Conservation (phyloP, 768 basidiomycete species). For the Vararia minispora region DNA sequence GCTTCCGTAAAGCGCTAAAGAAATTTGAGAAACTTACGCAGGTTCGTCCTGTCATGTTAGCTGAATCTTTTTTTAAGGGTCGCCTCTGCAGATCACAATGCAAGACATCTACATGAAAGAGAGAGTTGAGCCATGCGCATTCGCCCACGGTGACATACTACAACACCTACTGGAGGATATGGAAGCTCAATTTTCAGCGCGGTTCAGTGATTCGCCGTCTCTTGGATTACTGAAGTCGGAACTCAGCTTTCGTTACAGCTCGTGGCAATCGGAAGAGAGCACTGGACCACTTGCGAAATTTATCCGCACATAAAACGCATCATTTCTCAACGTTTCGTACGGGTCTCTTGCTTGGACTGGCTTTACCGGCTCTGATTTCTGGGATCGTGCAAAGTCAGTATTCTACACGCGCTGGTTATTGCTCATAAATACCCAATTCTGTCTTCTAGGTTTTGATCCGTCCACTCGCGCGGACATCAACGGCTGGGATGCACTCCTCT, state of each 20-base stretch:
- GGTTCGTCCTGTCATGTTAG: constrained; percentile 26
- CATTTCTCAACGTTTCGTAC: constrained; percentile 67
- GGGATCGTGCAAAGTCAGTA: constrained; percentile 55
- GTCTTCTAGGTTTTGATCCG: constrained; percentile 40
- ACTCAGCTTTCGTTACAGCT: constrained; percentile 22
- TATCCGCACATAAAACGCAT: constrained; percentile 40
- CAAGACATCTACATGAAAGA: constrained; percentile 75
- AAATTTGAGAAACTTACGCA: constrained; percentile 77
- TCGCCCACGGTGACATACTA: constrained; percentile 55
- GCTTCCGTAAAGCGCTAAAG: constrained; percentile 78
- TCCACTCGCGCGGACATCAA: constrained; percentile 43
- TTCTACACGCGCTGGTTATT: background rate
- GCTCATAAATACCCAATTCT: background rate
- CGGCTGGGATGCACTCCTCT: constrained; percentile 64
- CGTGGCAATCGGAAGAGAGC: constrained; percentile 76
- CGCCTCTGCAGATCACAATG: constrained; percentile 40
- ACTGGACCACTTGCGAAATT: constrained; percentile 48
- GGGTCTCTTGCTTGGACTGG: constrained; percentile 62
- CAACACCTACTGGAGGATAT: constrained; percentile 60
- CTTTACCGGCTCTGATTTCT: constrained; percentile 52
- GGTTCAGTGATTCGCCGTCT: constrained; percentile 51
- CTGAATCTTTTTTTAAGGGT: no score
- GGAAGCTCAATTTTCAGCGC: constrained; percentile 64
- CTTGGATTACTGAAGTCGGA: no score
- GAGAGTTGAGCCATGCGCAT: constrained; percentile 55